Base-by-base conservation (phyloP, 441 rosid species). In the Gossypium davidsonii region DNA sequence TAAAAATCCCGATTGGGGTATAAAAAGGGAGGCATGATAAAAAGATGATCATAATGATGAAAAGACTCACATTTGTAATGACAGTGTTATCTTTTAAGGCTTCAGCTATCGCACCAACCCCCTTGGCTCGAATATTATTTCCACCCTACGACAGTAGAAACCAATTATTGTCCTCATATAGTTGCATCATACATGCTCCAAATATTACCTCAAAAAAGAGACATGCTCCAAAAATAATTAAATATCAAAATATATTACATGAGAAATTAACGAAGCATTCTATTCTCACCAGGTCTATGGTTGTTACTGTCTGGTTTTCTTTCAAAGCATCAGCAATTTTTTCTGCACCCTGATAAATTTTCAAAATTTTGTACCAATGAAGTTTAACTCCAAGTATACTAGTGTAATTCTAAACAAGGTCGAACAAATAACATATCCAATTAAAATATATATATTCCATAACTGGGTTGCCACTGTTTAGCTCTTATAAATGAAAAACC, bases 51-150 rank as follows among this genome's bases (percentile, higher is more conserved):
- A 71, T 17, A 59, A 71, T 65, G 26, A 23, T n/a, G 37, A 39
- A 63, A 52, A 73, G 73, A 79, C 89, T 79, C 77, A 94, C 98
- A 46, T 94, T 89, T 26, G 92, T 83, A 65, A 94, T 77, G 34
- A 87, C 57, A 37, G 83, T 49, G 82, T 92, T 90, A 75, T 92
- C 97, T 85, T 90, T 92, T 71, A 92, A 81, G 23, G 89, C 91
- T 72, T 82, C 85, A 76, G 97, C 96, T 74, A 94, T 84, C 56
- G 84, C 91, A 78, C 82, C 78, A 49, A 90, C 85, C 63, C 97
- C 98, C 78, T 85, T 82, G 7, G 92, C 87, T 60, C 76, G 95
- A 73, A 94, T 89, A 82, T 94, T 94, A 83, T 94, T 94, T 73
- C 98, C 98, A 62, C 98, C 98, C 98, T 94, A 83, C 12, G 73